These are phyloP conservation scores for Cladosporium halotolerans DNA, from an alignment of 2,329 filamentous ascomycete genomes.

Conservation along the genomic window DNA sequence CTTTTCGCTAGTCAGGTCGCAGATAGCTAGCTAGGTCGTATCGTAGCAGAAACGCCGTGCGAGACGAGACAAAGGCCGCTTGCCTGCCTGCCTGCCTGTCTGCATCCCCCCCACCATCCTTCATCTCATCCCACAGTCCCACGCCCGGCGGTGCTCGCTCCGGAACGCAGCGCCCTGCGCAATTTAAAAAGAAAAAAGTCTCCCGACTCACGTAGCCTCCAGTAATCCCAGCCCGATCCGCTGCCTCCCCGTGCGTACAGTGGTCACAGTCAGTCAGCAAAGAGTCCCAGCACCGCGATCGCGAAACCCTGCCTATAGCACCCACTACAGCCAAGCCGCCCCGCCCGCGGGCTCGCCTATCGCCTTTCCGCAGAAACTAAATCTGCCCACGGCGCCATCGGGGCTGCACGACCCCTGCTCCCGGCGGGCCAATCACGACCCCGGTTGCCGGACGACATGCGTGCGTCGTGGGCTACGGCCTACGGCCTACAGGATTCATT, in stretches of 20 bases:
- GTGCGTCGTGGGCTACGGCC: too few relatives aligned
- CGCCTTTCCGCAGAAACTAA: neutral
- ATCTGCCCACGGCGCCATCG: neutral
- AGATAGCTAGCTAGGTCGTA: neutral
- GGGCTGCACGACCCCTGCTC: conserved; percentile 5
- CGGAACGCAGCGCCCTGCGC: neutral
- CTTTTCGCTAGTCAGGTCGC: conserved; percentile 10
- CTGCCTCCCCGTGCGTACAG: neutral
- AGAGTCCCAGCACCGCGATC: neutral
- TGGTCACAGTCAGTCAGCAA: neutral
- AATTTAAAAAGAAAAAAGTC: neutral
- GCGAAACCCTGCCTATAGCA: neutral
- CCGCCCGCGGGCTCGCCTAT: neutral
- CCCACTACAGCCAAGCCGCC: neutral
- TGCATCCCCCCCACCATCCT: neutral
- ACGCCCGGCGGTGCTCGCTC: neutral
- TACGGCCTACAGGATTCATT: too few relatives aligned
- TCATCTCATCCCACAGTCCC: neutral
- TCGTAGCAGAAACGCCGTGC: neutral
- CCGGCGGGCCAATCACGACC: conserved; percentile 1
- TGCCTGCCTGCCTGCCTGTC: neutral
- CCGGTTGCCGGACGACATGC: too few relatives aligned
- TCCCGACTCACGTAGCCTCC: neutral
- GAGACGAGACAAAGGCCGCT: conserved; percentile 6
- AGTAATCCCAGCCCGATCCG: neutral